Evolutionary conservation across 495 filamentous ascomycete genomes (phyloP), one percentile per base, ranked within the genome.

Genomic region (Mytilinidion resinicola): DNA sequence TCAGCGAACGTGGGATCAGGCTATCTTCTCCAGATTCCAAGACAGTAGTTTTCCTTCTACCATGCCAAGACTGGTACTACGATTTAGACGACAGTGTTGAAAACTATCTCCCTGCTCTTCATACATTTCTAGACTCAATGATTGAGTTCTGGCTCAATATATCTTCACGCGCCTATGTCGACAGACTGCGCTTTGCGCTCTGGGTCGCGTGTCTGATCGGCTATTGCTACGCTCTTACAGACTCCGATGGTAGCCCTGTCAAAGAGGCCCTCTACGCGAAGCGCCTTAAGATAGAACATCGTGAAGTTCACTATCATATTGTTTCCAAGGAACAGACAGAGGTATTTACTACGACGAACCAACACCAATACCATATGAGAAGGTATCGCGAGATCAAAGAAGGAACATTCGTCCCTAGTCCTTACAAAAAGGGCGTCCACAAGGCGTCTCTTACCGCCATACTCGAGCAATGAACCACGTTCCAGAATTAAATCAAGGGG

Each of bases 211-310:
- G 39, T 42, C 39, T 42, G 39, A 42, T 17, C 39, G 12, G 39
- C 39, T 42, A 42, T 42, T 42, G 39, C 39, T 42, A 42, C 39
- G 39, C 39, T 42, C 39, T 42, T 42, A 42, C 39, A 42, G 39
- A 17, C 39, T 42, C 39, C 39, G 17, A 42, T 42, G 39, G 39
- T 42, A 42, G 39, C 39, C 39, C 3, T 42, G 39, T 42, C 39
- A 42, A 42, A 42, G 39, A 42, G 17, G 39, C 39, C 1, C 9
- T 42, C 39, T 42, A 12, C 17, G 39, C 39, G 39, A 9, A 42
- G 39, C 39, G 11, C 39, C 12, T 42, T 8, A 42, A 42, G 39
- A 42, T 42, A 9, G 39, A 42, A 42, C 39, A 42, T 42, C 39
- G 39, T 42, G 39, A 42, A 42, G 39, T 42, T 42, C 39, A 42